A percentile compares a stretch with the other conserved stretches of the same genome.
phyloP scores from a whole-genome alignment of 768 basidiomycete species.

The Macrolepiota fuliginosa region DNA sequence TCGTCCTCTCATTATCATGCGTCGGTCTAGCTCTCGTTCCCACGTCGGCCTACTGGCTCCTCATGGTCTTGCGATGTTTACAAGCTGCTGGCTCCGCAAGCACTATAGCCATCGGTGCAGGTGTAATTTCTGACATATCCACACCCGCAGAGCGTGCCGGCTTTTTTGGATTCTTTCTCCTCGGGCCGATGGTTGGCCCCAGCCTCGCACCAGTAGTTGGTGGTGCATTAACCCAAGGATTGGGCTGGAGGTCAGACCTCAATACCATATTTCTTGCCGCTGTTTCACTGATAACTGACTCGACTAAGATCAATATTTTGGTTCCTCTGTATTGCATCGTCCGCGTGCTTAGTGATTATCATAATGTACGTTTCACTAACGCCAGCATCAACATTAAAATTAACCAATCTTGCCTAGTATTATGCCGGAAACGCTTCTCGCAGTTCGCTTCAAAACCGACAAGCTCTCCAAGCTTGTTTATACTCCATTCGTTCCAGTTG shows the following conservation, averaged over 20 bases:
- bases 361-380: conserved; percentile 35
- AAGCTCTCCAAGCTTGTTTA: conserved; percentile 38
- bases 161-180: conserved; percentile 64
- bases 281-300: neutral
- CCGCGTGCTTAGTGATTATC: conserved; percentile 43
- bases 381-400: neutral
- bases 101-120: conserved; percentile 74
- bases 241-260: conserved; percentile 60
- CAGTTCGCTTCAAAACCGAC: conserved; percentile 52
- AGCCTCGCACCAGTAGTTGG: conserved; percentile 58
- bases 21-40: conserved; percentile 53
- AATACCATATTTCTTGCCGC: neutral
- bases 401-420: conserved; percentile 34
- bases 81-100: conserved; percentile 82
- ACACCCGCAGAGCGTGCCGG: conserved; percentile 70
- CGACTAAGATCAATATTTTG: conserved; percentile 54
- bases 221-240: conserved; percentile 51
- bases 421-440: conserved; percentile 53
- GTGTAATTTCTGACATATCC: conserved; percentile 78
- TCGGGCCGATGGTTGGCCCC: conserved; percentile 73
- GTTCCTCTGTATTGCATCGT: conserved; percentile 53
- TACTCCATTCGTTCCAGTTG: conserved; percentile 53
- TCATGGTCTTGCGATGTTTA: conserved; percentile 76
- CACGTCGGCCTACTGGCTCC: conserved; percentile 67
- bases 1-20: conserved; percentile 64